A percentile compares a stretch with the other conserved stretches of the same genome.
Evolutionary conservation across 139 green algal species (phyloP).

Genomic region (Coccomyxa sp.): DNA sequence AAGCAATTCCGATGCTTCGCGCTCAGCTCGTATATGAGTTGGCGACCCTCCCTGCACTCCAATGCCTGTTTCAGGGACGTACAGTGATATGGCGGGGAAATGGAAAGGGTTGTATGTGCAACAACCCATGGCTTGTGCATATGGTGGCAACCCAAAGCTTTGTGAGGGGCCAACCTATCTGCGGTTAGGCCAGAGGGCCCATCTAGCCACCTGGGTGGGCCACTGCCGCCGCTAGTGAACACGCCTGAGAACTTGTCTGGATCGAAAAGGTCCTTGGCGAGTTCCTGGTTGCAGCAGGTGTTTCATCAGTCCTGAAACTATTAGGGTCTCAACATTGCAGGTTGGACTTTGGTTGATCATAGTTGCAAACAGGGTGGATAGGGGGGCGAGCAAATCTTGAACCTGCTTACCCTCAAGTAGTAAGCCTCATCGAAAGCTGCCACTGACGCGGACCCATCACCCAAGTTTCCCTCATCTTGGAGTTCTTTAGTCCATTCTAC

Average conservation of each 20-base stretch:
- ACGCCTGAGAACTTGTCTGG: constrained; percentile 51
- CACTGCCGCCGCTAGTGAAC: constrained; percentile 43
- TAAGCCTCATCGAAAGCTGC: constrained; percentile 25
- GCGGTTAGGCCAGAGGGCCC: constrained; percentile 52
- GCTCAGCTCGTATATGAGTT: constrained; percentile 75
- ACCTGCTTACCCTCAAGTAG: constrained; percentile 22
- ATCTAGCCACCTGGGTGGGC: constrained; percentile 52
- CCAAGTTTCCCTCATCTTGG: not conserved
- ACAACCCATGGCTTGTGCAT: not conserved
- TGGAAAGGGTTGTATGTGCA: not conserved
- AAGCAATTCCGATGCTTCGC: constrained; percentile 59
- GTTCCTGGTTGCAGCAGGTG: not conserved
- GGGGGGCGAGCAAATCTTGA: too few species aligned
- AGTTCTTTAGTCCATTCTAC: constrained; percentile 32
- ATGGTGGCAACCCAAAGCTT: not conserved
- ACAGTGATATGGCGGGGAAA: not conserved
- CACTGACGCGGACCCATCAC: not conserved
- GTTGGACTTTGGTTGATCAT: too few species aligned
- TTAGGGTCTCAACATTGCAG: not conserved
- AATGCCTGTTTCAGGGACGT: not conserved
- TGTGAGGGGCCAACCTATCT: constrained; percentile 11
- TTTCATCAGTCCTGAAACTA: not conserved
- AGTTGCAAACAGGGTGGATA: too few species aligned
- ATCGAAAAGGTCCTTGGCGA: constrained; percentile 45
- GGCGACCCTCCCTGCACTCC: constrained; percentile 29